Conservation (phyloP, 2,329 filamentous ascomycete species). For the Hypoxylon sp. region DNA sequence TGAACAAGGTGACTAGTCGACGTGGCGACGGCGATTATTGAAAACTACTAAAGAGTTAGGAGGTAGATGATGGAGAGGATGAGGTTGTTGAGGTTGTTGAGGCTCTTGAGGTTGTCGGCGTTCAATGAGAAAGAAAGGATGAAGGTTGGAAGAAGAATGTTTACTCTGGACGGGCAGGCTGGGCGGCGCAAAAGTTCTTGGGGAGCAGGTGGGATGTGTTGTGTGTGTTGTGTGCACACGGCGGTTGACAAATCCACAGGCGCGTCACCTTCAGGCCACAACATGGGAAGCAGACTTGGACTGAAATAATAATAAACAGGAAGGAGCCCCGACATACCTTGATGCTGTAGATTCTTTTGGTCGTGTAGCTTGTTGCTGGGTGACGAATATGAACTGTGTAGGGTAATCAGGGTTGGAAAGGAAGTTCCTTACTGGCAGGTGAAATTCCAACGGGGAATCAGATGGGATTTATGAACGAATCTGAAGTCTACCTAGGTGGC, state of each 20-base stretch:
- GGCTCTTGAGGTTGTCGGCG: not conserved
- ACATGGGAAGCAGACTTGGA: not conserved
- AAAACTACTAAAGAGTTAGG: not conserved
- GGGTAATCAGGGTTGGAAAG: not conserved
- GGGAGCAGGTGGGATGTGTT: not conserved
- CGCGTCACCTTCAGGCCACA: not conserved
- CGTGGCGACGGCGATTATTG: not conserved
- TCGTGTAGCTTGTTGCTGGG: not conserved
- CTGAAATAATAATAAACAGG: not conserved
- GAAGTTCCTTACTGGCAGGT: not conserved
- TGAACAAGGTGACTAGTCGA: not conserved
- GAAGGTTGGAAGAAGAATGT: too few species aligned
- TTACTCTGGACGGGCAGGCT: not conserved
- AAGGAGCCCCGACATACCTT: constrained; percentile 9
- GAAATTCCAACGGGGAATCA: not conserved
- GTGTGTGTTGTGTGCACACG: not conserved
- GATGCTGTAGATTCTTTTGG: not conserved
- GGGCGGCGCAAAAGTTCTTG: not conserved
- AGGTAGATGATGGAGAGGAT: too few species aligned
- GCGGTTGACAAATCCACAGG: not conserved
- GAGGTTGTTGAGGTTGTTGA: not conserved
- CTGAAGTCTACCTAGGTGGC: not conserved
- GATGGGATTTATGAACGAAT: constrained; percentile 13
- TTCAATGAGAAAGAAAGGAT: too few species aligned
- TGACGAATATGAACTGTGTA: not conserved